Evolutionary conservation across 2,329 filamentous ascomycete species (phyloP).

Genomic region (Ophiobolus disseminans): DNA sequence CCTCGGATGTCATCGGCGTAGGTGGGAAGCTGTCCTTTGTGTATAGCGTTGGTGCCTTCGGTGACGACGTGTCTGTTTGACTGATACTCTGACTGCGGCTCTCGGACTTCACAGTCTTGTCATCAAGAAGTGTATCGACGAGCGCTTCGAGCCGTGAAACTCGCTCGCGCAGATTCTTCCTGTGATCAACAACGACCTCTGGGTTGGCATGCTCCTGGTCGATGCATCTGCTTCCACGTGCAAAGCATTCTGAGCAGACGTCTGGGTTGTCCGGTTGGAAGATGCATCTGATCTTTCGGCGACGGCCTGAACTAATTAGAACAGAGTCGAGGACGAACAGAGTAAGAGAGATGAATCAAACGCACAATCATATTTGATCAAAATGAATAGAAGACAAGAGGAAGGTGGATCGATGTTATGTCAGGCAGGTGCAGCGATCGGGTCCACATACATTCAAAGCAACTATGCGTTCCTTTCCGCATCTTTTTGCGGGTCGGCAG

Average conservation of each 20-base stretch:
- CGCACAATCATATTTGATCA: conserved; percentile 2
- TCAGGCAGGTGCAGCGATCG: conserved; percentile 7
- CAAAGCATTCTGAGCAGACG: conserved; percentile 55
- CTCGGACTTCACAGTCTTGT: conserved; percentile 42
- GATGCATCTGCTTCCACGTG: conserved; percentile 54
- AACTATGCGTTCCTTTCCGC: conserved; percentile 54
- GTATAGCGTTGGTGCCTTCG: conserved; percentile 32
- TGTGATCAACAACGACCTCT: conserved; percentile 50
- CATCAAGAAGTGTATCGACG: conserved; percentile 48
- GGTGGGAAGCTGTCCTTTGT: conserved; percentile 38
- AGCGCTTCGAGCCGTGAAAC: conserved; percentile 52
- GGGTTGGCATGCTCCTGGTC: conserved; percentile 54
- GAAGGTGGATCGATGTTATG: conserved; percentile 5
- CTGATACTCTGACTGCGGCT: conserved; percentile 27
- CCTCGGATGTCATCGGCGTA: conserved; percentile 44
- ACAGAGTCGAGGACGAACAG: background rate
- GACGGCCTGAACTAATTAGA: conserved; percentile 51
- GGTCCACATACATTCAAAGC: conserved; percentile 52
- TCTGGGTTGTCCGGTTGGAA: conserved; percentile 49
- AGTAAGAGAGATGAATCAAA: conserved; percentile 4
- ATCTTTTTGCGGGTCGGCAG: conserved; percentile 50
- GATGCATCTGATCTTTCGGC: conserved; percentile 60
- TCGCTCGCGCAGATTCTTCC: conserved; percentile 53
- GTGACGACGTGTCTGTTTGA: conserved; percentile 37
- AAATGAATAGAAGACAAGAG: conserved; percentile 4